Percentiles rank a stretch among this genome's conserved stretches.
Conservation (phyloP, 2,329 filamentous ascomycete genomes). For the Diaporthe australafricana region DNA sequence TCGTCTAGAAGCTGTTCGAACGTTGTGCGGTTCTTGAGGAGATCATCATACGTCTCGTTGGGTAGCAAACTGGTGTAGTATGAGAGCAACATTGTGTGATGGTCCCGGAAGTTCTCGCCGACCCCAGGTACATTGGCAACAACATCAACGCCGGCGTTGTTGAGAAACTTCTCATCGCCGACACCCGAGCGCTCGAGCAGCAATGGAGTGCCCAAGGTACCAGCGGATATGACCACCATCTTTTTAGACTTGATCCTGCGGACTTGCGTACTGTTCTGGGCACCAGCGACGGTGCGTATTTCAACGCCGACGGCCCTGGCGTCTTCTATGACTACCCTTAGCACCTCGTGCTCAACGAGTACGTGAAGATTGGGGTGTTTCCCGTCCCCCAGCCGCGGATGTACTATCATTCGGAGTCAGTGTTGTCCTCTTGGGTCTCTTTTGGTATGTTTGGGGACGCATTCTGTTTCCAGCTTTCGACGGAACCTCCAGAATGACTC, state of each 20-base stretch:
- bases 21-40: conserved; percentile 34
- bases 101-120: conserved; percentile 62
- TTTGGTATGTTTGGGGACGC: too few species aligned
- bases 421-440: too few species aligned
- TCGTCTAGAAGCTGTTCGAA: background rate
- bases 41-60: conserved; percentile 51
- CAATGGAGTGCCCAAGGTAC: conserved; percentile 54
- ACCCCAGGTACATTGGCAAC: conserved; percentile 62
- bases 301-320: conserved; percentile 62
- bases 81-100: conserved; percentile 41
- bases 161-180: conserved; percentile 58
- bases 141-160: conserved; percentile 57
- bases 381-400: conserved; percentile 45
- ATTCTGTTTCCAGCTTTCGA: too few species aligned
- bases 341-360: conserved; percentile 63
- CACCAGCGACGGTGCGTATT: conserved; percentile 54
- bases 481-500: background rate
- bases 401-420: conserved; percentile 39
- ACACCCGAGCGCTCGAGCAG: conserved; percentile 64
- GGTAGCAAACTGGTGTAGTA: conserved; percentile 59
- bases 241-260: conserved; percentile 57
- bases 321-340: conserved; percentile 59
- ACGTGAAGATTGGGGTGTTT: conserved; percentile 65
- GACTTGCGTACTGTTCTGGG: conserved; percentile 36
- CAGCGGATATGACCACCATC: conserved; percentile 54